Base-by-base conservation (phyloP, 768 basidiomycete genomes). In the Pholiota microspora region DNA sequence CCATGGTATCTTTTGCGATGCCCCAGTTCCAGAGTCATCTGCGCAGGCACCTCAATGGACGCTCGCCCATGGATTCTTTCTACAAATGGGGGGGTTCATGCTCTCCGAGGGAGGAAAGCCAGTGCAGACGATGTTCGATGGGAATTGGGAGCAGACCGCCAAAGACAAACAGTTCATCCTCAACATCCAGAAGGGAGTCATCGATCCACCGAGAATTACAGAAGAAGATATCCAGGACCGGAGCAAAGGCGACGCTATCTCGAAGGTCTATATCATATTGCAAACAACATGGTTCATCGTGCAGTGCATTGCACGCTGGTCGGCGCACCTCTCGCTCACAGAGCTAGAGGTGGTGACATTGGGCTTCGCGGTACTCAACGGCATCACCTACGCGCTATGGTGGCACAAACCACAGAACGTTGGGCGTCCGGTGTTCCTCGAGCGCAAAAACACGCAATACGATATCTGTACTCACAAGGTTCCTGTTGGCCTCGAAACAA, bases 331-430 rank as follows among this genome's bases (percentile, higher is more conserved):
- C 6, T 60, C 67, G 1, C 36, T 72, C 15, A 72, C 70, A 4
- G 65, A 71, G 28, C 64, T 76, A 7, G 72, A 76, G 54, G 57
- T 74, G 15, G 58, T 66, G 3, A 77, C 75, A 1, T 29, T 74
- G 18, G 72, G 68, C 0, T 71, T 71, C 38, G 67, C 66, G 2
- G 35, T 63, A 4, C 56, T 74, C 21, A 73, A 67, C 29, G 56
- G 65, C 13, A 52, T 64, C 15, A 67, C 62, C 15, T 75, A 72
- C 54, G 28, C 49, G 1, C 46, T 71, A 2, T 76, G 76, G 75
- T 75, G 70, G 73, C 35, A 66, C 28, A 77, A 77, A 59, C 76
- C 74, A 1, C 62, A 69, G 10, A 67, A 71, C 51, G 67, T 75
- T 0, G 58, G 57, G n/a, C 18, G 54, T 2, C 27, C 45, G 7